phyloP scores from a whole-genome alignment of 352 stramenopile genomes.

The Thraustochytrium sp. region DNA sequence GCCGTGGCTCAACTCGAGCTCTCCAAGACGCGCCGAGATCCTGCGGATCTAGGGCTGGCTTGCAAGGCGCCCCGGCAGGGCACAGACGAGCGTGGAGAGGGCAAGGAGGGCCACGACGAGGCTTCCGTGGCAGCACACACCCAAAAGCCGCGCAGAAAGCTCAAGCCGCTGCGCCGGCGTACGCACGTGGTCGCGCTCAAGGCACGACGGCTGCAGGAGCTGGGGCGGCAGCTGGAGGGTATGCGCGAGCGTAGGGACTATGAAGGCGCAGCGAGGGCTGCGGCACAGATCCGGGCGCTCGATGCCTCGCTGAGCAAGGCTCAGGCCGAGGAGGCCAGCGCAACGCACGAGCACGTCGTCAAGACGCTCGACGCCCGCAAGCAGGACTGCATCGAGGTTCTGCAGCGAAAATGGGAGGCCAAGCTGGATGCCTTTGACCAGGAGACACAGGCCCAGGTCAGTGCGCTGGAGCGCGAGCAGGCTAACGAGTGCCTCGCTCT shows the following conservation, averaged over 20 bases:
- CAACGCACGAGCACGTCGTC: background rate
- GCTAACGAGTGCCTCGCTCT: background rate
- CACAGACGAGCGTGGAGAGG: too few relatives aligned
- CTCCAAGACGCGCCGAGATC: too few relatives aligned
- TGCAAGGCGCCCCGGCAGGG: too few relatives aligned
- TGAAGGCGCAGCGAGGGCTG: background rate
- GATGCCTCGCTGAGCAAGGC: background rate
- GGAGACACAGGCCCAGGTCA: background rate
- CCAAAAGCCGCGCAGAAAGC: too few relatives aligned
- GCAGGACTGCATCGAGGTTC: background rate
- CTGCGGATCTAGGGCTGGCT: too few relatives aligned
- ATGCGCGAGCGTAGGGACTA: background rate
- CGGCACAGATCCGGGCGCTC: background rate
- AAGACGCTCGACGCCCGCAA: background rate
- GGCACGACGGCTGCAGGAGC: too few relatives aligned
- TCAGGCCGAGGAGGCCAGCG: background rate
- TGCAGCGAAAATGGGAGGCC: background rate
- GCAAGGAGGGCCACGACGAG: too few relatives aligned
- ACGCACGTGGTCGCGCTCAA: too few relatives aligned
- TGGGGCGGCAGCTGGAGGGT: too few relatives aligned
- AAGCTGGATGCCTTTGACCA: background rate
- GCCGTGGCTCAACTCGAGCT: too few relatives aligned
- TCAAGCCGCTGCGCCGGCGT: too few relatives aligned
- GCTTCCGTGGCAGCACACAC: too few relatives aligned
- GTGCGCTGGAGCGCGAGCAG: background rate